Evolutionary conservation across 192 early-diverging fungal species (phyloP), one percentile per base, ranked within the genome.

Genomic region (Coemansia furcata): DNA sequence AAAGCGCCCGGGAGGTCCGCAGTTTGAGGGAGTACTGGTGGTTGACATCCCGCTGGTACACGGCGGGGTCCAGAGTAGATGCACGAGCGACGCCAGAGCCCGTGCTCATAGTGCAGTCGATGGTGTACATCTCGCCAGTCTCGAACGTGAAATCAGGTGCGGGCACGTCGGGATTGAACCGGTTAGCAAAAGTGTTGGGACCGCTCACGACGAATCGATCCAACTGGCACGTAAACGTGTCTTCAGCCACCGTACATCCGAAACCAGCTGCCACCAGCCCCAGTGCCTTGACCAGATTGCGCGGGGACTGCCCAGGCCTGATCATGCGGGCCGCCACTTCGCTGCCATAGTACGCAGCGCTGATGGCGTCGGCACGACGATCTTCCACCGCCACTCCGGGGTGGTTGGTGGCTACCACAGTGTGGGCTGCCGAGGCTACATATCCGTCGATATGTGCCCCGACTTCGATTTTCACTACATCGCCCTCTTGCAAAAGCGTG

Each of bases 381-480:
- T 89, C 94, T 36, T 74, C 83, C 40, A 93, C 74, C 35, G 90
- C 86, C 23, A 77, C 67, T 21, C 84, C 76, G n/a, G 89, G 83
- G 52, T 73, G 77, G 43, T 86, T 71, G 44, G 87, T 92, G 39
- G 95, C 72, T 21, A 94, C 85, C 32, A 86, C 80, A 4, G 94
- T 96, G 78, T 95, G 93, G 2, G 90, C 94, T n/a, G 88, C 83
- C 21, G 88, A 87, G 37, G 89, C 85, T 57, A 92, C 89, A 78
- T 92, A 96, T 19, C 96, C 96, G 83, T 97, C 93, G 69, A 98
- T 87, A 77, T 98, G 96, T 42, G 85, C 92, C 60, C 91, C 91
- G 40, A 97, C 79, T 66, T 97, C 93, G 74, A 98, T 85, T 77
- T 95, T 96, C 68, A 95, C 94, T 46, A 98, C 85, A 72, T 95